Evolutionary conservation across 495 filamentous ascomycete genomes (phyloP).

Genomic region (Letharia columbiana): DNA sequence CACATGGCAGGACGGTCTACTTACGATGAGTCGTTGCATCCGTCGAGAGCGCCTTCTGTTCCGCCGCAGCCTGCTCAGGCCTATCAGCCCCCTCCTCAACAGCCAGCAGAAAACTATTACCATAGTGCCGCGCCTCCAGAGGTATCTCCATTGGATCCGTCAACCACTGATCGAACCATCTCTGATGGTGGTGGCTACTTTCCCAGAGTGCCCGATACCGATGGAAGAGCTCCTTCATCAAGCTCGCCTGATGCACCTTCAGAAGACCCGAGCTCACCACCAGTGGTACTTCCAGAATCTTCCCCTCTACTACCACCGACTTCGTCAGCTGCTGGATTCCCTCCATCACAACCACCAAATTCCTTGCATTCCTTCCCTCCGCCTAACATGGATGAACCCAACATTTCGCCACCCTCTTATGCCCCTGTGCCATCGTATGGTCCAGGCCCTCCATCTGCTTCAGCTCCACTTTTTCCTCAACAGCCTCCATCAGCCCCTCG

Average conservation of each 20-base stretch:
- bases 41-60: conserved; percentile 41
- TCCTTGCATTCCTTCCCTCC: conserved; percentile 43
- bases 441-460: conserved; percentile 21
- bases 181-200: conserved; percentile 49
- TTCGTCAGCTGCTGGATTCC: conserved; percentile 17
- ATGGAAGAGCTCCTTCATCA: not conserved
- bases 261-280: conserved; percentile 19
- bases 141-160: conserved; percentile 34
- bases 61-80: conserved; percentile 28
- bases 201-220: conserved; percentile 34
- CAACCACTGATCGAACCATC: conserved; percentile 24
- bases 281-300: conserved; percentile 36
- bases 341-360: conserved; percentile 22
- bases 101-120: conserved; percentile 25
- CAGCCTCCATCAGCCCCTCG: conserved; percentile 24
- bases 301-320: conserved; percentile 19
- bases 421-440: conserved; percentile 17
- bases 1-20: conserved; percentile 34
- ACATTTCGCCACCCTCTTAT: not conserved
- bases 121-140: conserved; percentile 26
- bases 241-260: conserved; percentile 14
- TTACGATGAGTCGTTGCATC: conserved; percentile 43
- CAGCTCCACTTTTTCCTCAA: conserved; percentile 20
- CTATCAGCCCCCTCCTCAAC: conserved; percentile 20
- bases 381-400: conserved; percentile 26